Evolutionary conservation across 768 basidiomycete genomes (phyloP).

Genomic region (Boletus rex-veris): DNA sequence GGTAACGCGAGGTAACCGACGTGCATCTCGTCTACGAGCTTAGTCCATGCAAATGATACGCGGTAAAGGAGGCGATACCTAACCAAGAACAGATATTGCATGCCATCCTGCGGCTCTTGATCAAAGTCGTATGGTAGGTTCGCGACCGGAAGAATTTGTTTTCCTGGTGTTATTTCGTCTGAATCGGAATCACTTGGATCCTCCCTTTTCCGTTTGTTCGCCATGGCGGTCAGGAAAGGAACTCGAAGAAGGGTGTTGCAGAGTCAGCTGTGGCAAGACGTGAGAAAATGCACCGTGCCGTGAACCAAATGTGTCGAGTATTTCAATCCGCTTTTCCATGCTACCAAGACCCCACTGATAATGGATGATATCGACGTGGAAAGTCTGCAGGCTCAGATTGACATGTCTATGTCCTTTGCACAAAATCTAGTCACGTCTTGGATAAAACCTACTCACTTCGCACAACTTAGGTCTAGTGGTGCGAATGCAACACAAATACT

Average conservation of each 20-base stretch:
- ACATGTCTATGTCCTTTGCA: constrained; percentile 74
- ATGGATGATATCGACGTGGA: constrained; percentile 61
- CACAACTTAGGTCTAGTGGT: constrained; percentile 31
- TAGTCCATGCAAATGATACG: constrained; percentile 5
- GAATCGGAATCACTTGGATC: constrained; percentile 51
- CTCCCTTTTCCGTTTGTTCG: constrained; percentile 54
- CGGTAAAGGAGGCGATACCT: constrained; percentile 43
- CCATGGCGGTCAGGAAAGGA: constrained; percentile 10
- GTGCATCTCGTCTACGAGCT: constrained; percentile 62
- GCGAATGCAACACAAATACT: constrained; percentile 50
- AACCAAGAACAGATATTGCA: constrained; percentile 80
- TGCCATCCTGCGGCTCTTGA: constrained; percentile 62
- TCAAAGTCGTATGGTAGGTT: constrained; percentile 68
- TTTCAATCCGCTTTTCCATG: too few relatives aligned
- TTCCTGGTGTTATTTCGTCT: constrained; percentile 60
- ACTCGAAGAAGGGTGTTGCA: neutral
- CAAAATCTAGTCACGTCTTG: constrained; percentile 74
- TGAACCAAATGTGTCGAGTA: neutral
- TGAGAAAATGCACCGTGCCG: constrained; percentile 15
- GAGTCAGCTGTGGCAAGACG: neutral
- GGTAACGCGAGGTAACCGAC: constrained; percentile 58
- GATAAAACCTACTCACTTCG: constrained; percentile 55
- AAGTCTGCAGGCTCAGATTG: constrained; percentile 76
- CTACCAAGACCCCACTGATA: too few relatives aligned
- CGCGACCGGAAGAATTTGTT: constrained; percentile 78